A percentile compares a stretch with the other conserved stretches of the same genome.
Evolutionary conservation across 345 rosid genomes (phyloP).

Genomic region (Bruguiera gymnorhiza): DNA sequence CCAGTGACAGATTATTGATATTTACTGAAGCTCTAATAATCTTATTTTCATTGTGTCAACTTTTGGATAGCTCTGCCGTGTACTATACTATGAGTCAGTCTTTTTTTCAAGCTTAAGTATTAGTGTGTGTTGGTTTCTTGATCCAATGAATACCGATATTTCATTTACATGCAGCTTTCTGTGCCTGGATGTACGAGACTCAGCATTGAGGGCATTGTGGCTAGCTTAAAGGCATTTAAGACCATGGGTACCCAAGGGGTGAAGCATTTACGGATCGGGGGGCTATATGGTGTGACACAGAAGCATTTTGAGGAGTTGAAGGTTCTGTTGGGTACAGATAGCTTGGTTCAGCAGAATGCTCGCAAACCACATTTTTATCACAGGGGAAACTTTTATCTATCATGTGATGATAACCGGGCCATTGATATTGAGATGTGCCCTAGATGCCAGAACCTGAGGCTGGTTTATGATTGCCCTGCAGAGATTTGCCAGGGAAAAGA

Average conservation of each 20-base stretch:
- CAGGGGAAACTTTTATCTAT: conserved; percentile 52
- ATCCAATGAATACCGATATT: conserved; percentile 1
- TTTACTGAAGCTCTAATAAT: neutral
- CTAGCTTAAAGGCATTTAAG: conserved; percentile 57
- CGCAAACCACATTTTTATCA: conserved; percentile 64
- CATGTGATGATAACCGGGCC: conserved; percentile 66
- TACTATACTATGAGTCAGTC: neutral
- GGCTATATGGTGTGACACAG: conserved; percentile 63
- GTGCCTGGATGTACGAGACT: conserved; percentile 89
- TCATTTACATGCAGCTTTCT: conserved; percentile 48
- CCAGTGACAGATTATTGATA: neutral
- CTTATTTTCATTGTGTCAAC: neutral
- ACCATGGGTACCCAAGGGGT: conserved; percentile 43
- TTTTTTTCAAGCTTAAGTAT: neutral
- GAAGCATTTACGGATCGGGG: conserved; percentile 77
- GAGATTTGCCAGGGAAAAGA: conserved; percentile 64
- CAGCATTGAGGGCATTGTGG: conserved; percentile 60
- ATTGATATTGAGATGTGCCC: conserved; percentile 93
- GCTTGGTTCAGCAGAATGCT: conserved; percentile 24
- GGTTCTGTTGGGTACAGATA: conserved; percentile 47
- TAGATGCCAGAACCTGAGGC: conserved; percentile 62
- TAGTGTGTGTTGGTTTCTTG: neutral
- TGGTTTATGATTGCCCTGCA: conserved; percentile 88
- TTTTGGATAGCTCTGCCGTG: neutral
- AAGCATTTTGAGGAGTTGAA: conserved; percentile 63